A percentile compares a stretch with the other conserved stretches of the same genome.
Conservation (phyloP, 2,329 filamentous ascomycete species). For the Nectriaceae sp. region DNA sequence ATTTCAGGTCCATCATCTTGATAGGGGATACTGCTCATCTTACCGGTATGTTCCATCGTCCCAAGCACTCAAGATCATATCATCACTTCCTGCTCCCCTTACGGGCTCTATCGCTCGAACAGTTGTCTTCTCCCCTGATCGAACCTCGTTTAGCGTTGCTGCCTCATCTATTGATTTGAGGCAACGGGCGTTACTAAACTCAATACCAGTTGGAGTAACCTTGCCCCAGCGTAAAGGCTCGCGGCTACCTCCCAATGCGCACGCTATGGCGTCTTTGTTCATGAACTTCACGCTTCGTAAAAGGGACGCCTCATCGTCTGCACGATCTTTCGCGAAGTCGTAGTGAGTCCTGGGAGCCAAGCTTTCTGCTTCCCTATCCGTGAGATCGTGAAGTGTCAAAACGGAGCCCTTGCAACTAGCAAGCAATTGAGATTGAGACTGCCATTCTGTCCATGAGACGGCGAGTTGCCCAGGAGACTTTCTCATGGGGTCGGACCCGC, state of each 20-base stretch:
- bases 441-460: conserved; percentile 37
- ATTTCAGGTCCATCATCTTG: not conserved
- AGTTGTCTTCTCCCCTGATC: conserved; percentile 38
- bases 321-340: conserved; percentile 25
- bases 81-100: conserved; percentile 35
- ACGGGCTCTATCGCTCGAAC: conserved; percentile 51
- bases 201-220: conserved; percentile 47
- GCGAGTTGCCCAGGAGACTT: conserved; percentile 33
- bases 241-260: conserved; percentile 44
- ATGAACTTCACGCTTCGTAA: conserved; percentile 47
- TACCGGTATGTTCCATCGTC: conserved; percentile 51
- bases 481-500: conserved; percentile 18
- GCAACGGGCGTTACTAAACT: conserved; percentile 38
- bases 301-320: conserved; percentile 24
- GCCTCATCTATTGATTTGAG: conserved; percentile 16
- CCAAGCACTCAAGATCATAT: conserved; percentile 53
- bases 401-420: conserved; percentile 34
- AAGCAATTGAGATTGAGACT: conserved; percentile 29
- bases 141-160: conserved; percentile 21
- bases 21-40: conserved; percentile 3
- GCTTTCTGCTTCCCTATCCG: conserved; percentile 6
- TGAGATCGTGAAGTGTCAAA: conserved; percentile 33
- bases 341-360: conserved; percentile 24
- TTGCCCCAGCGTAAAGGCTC: conserved; percentile 49
- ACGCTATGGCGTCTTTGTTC: conserved; percentile 44